Evolutionary conservation across 129 eudicot genomes (phyloP).

Genomic region (Erigeron canadensis): DNA sequence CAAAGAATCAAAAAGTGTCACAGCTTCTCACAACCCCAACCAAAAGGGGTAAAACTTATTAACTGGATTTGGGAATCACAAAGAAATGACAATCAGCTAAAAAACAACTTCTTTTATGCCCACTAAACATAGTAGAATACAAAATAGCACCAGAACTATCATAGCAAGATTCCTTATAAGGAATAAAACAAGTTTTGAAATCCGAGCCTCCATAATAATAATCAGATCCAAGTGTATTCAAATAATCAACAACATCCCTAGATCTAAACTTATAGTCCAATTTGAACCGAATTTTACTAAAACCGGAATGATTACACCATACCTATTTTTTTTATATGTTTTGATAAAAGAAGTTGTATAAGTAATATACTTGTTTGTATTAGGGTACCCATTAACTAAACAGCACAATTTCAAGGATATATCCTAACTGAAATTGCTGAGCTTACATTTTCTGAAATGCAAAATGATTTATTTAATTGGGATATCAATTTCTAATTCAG

Average conservation of each 20-base stretch:
- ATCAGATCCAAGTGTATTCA: slow-evolving; percentile 16
- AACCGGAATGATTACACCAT: neutral
- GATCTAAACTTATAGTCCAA: slow-evolving; percentile 1
- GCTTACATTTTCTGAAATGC: too few relatives aligned
- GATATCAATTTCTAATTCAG: too few relatives aligned
- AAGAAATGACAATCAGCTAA: slow-evolving; percentile 11
- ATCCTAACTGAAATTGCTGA: too few relatives aligned
- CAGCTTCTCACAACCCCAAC: slow-evolving; percentile 16
- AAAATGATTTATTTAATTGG: too few relatives aligned
- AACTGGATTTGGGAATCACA: neutral
- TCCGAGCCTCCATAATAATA: neutral
- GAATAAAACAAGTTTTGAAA: slow-evolving; percentile 7
- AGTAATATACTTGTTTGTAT: too few relatives aligned
- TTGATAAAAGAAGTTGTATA: too few relatives aligned
- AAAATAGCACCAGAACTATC: slow-evolving; percentile 17
- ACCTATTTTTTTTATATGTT: too few relatives aligned
- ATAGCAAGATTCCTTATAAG: slow-evolving; percentile 13
- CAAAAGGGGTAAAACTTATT: slow-evolving; percentile 14
- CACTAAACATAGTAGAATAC: neutral
- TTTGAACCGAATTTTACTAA: slow-evolving; percentile 7
- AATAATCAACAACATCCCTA: too few relatives aligned
- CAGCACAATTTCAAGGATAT: too few relatives aligned
- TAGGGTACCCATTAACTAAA: too few relatives aligned
- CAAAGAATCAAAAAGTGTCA: slow-evolving; percentile 6
- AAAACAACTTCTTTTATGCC: slow-evolving; percentile 11